Base-by-base conservation (phyloP, 768 basidiomycete genomes). In the Podaxis sp. region DNA sequence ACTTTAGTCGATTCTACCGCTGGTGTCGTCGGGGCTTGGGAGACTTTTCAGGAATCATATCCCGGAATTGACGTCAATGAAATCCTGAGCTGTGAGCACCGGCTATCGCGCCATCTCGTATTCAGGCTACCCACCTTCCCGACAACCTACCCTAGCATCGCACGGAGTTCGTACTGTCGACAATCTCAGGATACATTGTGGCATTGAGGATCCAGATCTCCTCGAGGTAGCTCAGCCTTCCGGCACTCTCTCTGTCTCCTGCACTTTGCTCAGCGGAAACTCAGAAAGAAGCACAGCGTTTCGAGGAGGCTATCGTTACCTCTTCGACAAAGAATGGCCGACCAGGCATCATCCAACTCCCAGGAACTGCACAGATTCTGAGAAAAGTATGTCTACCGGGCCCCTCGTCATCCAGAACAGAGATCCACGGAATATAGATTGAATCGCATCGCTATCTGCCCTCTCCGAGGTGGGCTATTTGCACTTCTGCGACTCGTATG, bases 151-250 rank as follows among this genome's bases (percentile, higher is more conserved):
- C 53, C 13, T 71, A 91, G 89, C 84, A 57, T 80, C 90, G 19
- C 94, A 96, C 72, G 94, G 94, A 33, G 84, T 94, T 49, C 85
- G 94, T 61, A 93, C 92, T 0, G 80, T 86, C 6, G 94, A 96
- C 68, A 94, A 93, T 73, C 80, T 96, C 60, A 80, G 75, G 68
- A 86, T 76, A 49, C 84, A 87, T 75, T 94, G 92, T 69, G 82
- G 85, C 1, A 79, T 94, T 64, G 77, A 80, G 17, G 87, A 90
- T 69, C 81, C 84, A 6, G 80, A 82, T n/a, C 79, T 87, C 66
- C 83, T 94, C 7, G 81, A 90, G 79, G 93, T 93, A 22, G 46
- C 46, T 49, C 12, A 56, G 46, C 54, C 46, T 50, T 55, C 52
- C 61, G 56, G 59, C 52, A 46, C 40, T 61, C 51, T 53, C 37